Conservation (phyloP, 306 rosid species). For the Alnus glutinosa region DNA sequence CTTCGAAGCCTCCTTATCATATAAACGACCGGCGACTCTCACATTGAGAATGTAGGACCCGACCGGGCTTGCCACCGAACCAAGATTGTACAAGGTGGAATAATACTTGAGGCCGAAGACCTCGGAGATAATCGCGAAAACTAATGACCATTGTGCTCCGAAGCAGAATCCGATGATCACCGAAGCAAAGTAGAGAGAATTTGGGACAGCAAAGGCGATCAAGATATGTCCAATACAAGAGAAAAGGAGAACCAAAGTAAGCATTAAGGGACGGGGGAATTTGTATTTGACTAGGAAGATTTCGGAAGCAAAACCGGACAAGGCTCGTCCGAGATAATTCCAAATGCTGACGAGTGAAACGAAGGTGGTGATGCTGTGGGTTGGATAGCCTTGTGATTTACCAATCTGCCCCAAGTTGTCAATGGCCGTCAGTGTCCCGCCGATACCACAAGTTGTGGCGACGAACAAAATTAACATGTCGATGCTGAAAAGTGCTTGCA, state of each 20-base stretch:
- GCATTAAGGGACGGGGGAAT: conserved; percentile 62
- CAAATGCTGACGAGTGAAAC: conserved; percentile 74
- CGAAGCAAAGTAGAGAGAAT: conserved; percentile 57
- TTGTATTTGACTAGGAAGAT: conserved; percentile 51
- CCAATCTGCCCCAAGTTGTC: conserved; percentile 83
- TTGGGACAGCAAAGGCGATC: conserved; percentile 55
- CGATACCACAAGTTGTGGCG: conserved; percentile 43
- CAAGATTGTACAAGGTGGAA: conserved; percentile 56
- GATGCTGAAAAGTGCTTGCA: conserved; percentile 70
- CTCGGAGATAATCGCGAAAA: conserved; percentile 70
- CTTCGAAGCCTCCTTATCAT: conserved; percentile 59
- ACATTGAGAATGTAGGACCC: conserved; percentile 63
- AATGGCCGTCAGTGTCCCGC: conserved; percentile 65
- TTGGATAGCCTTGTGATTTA: conserved; percentile 51
- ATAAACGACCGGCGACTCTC: conserved; percentile 53
- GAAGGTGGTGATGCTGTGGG: conserved; percentile 51
- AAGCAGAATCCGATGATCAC: conserved; percentile 63
- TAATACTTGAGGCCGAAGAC: conserved; percentile 71
- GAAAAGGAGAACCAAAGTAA: conserved; percentile 47
- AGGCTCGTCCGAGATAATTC: conserved; percentile 65
- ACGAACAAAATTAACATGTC: conserved; percentile 61
- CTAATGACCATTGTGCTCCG: conserved; percentile 67
- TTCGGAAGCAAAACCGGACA: conserved; percentile 56
- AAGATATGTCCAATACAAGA: conserved; percentile 64
- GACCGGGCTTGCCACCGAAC: conserved; percentile 55